Conservation (phyloP, 202 grass and related monocot genomes). For the Elaeis oleifera region DNA sequence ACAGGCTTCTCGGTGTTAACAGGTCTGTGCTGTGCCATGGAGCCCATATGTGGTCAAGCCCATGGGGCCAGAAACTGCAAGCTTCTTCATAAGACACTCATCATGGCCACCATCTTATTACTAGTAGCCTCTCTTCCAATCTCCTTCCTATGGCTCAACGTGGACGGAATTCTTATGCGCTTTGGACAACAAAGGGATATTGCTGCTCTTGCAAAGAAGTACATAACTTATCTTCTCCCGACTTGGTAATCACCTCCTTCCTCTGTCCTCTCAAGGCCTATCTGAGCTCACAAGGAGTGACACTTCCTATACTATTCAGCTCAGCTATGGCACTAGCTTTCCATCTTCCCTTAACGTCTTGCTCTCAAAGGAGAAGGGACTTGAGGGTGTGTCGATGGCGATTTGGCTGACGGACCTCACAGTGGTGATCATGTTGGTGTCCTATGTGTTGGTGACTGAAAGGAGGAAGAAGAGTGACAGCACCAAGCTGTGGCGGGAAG, state of each 20-base stretch:
- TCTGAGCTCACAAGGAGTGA: constrained; percentile 71
- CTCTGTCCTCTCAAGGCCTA: constrained; percentile 70
- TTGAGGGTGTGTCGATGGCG: constrained; percentile 52
- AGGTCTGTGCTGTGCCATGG: constrained; percentile 80
- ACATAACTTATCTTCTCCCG: constrained; percentile 46
- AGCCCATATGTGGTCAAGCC: constrained; percentile 93
- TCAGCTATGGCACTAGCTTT: constrained; percentile 39
- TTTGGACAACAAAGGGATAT: constrained; percentile 82
- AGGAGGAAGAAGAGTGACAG: constrained; percentile 2
- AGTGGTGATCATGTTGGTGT: constrained; percentile 31
- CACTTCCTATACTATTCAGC: constrained; percentile 56
- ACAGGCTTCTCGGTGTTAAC: constrained; percentile 77
- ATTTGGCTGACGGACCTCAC: constrained; percentile 65
- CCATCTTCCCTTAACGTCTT: constrained; percentile 54
- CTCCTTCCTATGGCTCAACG: constrained; percentile 56
- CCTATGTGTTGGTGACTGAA: constrained; percentile 28
- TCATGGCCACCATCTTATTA: constrained; percentile 50
- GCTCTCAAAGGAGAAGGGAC: constrained; percentile 38
- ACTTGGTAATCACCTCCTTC: constrained; percentile 52
- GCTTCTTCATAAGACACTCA: constrained; percentile 58
- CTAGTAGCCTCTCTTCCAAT: constrained; percentile 50
- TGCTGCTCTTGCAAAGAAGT: constrained; percentile 30
- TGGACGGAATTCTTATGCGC: constrained; percentile 49
- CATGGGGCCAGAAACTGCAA: constrained; percentile 55
- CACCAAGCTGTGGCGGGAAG: background rate